A percentile compares a stretch with the other conserved stretches of the same genome.
Conservation (phyloP, 805 yeast species). For the Starmerella gropengiesseri region DNA sequence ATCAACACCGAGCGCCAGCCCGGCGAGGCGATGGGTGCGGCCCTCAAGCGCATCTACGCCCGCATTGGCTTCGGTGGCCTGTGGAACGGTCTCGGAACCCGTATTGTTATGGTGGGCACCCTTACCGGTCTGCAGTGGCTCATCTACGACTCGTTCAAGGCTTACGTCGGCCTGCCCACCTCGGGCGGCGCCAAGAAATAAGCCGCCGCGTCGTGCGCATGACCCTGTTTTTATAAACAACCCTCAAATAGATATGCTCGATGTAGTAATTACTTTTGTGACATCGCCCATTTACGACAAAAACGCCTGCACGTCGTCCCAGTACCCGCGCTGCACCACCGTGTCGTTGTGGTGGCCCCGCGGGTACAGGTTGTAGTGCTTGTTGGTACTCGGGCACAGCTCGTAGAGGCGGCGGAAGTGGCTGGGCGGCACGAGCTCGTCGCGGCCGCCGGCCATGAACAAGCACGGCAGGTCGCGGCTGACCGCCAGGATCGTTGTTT, state of each 20-base stretch:
- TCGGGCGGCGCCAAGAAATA: constrained; percentile 47
- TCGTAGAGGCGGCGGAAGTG: constrained; percentile 60
- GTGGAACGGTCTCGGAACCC: constrained; percentile 89
- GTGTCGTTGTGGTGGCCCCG: constrained; percentile 78
- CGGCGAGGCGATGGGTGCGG: constrained; percentile 54
- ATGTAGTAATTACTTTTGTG: constrained; percentile 2
- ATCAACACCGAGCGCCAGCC: constrained; percentile 61
- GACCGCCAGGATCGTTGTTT: constrained; percentile 42
- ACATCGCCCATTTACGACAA: constrained; percentile 26
- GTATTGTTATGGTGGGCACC: constrained; percentile 95
- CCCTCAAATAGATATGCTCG: constrained; percentile 3
- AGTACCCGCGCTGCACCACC: constrained; percentile 59
- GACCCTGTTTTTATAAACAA: not conserved
- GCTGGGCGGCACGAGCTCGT: constrained; percentile 83
- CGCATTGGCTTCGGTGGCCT: constrained; percentile 84
- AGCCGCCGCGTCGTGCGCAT: not conserved
- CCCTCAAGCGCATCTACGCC: constrained; percentile 60
- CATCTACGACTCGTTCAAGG: constrained; percentile 89
- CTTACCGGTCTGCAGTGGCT: constrained; percentile 96
- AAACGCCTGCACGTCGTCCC: constrained; percentile 57
- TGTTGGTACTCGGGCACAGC: constrained; percentile 40
- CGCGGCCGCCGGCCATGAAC: constrained; percentile 60
- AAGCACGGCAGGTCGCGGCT: constrained; percentile 52
- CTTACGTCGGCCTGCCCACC: constrained; percentile 83
- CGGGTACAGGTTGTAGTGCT: constrained; percentile 44